These are phyloP conservation scores for Saccharomyces hybrid DNA, from an alignment of 1,139 yeast genomes.

Conservation along the genomic window DNA sequence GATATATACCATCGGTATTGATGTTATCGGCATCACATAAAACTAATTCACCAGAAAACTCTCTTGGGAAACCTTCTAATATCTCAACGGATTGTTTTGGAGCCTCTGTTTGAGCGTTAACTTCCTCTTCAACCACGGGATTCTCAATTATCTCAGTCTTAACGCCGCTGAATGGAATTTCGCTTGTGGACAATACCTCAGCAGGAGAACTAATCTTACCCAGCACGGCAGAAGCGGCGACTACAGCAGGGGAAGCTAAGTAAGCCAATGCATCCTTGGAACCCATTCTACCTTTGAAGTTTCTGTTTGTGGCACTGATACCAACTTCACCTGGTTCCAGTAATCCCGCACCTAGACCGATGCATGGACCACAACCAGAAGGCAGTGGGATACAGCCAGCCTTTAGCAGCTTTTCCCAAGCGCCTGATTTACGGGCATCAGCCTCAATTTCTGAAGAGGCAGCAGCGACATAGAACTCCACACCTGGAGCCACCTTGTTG, in stretches of 20 bases:
- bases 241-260: constrained; percentile 95
- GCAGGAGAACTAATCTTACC: constrained; percentile 93
- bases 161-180: constrained; percentile 22
- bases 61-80: constrained; percentile 82
- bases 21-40: constrained; percentile 96
- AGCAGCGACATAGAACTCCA: constrained; percentile 94
- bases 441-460: constrained; percentile 90
- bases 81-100: constrained; percentile 51
- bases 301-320: constrained; percentile 95
- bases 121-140: constrained; percentile 28
- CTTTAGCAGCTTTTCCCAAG: constrained; percentile 81
- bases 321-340: constrained; percentile 95
- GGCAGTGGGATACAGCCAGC: constrained; percentile 96
- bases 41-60: constrained; percentile 82
- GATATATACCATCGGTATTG: constrained; percentile 97
- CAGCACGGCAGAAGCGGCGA: constrained; percentile 91
- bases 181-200: constrained; percentile 53
- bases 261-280: constrained; percentile 93
- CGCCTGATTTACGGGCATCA: constrained; percentile 85
- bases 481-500: constrained; percentile 76
- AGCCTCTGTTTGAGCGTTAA: constrained; percentile 25
- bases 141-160: constrained; percentile 30
- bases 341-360: constrained; percentile 91
- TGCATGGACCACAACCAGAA: constrained; percentile 99
- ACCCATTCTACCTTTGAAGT: constrained; percentile 99